These are phyloP conservation scores for Arachis stenosperma DNA, from an alignment of 306 rosid species.

Conservation along the genomic window DNA sequence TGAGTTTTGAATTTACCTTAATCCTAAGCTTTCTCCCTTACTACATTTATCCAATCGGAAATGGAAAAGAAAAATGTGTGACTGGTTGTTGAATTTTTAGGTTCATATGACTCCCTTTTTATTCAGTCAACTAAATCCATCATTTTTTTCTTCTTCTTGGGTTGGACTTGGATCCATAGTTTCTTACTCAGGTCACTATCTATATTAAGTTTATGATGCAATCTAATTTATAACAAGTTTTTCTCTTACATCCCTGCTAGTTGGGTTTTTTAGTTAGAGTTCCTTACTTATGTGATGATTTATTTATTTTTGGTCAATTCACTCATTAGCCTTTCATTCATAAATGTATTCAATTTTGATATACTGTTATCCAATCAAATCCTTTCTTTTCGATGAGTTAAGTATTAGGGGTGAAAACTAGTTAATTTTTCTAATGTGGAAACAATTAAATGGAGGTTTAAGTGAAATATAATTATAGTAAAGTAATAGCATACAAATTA, in stretches of 20 bases:
- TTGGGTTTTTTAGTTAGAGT: constrained; percentile 12
- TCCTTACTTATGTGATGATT: constrained; percentile 2
- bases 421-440: no score
- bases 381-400: no score
- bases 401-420: no score
- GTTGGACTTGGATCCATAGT: constrained; percentile 24
- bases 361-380: no score
- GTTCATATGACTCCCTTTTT: neutral
- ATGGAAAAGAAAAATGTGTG: neutral
- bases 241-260: constrained; percentile 5
- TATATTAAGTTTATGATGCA: no score
- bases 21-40: neutral
- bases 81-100: neutral
- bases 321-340: neutral
- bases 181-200: neutral
- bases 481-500: no score
- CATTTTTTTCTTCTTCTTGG: neutral
- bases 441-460: no score
- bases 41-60: neutral
- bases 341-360: neutral
- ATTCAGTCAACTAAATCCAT: neutral
- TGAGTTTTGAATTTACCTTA: neutral
- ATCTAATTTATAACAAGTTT: constrained; percentile 2
- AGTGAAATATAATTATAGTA: no score
- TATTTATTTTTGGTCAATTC: constrained; percentile 16